Evolutionary conservation across 164 flowering plant genomes (phyloP).

Genomic region (Magnolia sinica): DNA sequence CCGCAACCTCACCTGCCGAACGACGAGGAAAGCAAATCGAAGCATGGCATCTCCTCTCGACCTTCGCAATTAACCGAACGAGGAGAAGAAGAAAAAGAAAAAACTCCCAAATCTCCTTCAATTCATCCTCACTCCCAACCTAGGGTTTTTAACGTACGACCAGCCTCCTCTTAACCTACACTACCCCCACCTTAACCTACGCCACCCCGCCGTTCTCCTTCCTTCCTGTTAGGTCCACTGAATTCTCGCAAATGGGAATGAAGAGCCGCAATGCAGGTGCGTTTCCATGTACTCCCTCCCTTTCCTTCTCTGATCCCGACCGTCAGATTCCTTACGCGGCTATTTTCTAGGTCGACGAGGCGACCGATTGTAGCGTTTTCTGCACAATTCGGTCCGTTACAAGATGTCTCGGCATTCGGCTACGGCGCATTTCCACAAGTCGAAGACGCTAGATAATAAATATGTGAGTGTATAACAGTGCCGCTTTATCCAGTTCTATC

Average conservation of each 20-base stretch:
- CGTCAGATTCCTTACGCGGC: background rate
- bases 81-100: background rate
- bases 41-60: background rate
- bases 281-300: background rate
- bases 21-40: no score
- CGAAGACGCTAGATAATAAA: conserved; percentile 96
- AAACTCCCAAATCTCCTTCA: background rate
- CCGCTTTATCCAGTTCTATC: background rate
- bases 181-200: no score
- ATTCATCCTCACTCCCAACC: background rate
- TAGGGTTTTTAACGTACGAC: background rate
- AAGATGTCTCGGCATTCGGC: conserved; percentile 79
- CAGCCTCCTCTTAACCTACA: background rate
- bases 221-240: background rate
- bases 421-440: conserved; percentile 68
- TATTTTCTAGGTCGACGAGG: background rate
- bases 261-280: conserved; percentile 4
- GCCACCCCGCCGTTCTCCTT: background rate
- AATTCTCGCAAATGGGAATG: background rate
- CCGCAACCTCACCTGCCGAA: no score
- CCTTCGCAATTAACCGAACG: background rate
- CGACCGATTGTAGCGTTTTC: background rate
- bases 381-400: background rate
- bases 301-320: background rate
- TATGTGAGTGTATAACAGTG: conserved; percentile 44